Conservation (phyloP, 192 early-diverging fungal genomes). For the Irineochytrium annulatum region DNA sequence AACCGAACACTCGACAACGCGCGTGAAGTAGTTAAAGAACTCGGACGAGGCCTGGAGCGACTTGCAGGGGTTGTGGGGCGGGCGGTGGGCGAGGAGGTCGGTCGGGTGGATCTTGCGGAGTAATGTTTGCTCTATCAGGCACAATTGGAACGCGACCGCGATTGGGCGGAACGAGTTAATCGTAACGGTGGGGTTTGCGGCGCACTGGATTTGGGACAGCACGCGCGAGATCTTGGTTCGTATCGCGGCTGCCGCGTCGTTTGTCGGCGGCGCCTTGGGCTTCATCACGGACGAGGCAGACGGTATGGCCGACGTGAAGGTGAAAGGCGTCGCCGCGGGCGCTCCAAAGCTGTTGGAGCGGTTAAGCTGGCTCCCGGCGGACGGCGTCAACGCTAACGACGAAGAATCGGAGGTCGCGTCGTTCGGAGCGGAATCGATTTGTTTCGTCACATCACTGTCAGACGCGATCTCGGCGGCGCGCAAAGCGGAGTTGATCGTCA, state of each 20-base stretch:
- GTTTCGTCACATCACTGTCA: background rate
- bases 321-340: background rate
- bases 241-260: slow-evolving; percentile 13
- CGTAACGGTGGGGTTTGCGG: slow-evolving; percentile 16
- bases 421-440: background rate
- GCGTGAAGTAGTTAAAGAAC: slow-evolving; percentile 79
- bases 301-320: background rate
- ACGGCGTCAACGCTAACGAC: background rate
- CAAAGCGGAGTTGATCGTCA: background rate
- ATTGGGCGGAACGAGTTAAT: slow-evolving; percentile 58
- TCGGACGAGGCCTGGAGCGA: slow-evolving; percentile 63
- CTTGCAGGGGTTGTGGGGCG: slow-evolving; percentile 54
- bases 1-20: slow-evolving; percentile 68
- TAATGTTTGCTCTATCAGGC: slow-evolving; percentile 65
- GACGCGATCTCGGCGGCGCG: background rate
- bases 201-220: slow-evolving; percentile 19
- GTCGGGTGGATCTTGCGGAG: slow-evolving; percentile 58
- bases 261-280: background rate
- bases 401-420: background rate
- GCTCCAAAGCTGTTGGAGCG: background rate
- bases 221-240: slow-evolving; percentile 14
- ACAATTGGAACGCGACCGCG: slow-evolving; percentile 65
- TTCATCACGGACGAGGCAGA: background rate
- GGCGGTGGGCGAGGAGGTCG: slow-evolving; percentile 55
- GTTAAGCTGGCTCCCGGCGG: background rate